Base-by-base conservation (phyloP, 495 filamentous ascomycete genomes). In the Penicillium fimorum region DNA sequence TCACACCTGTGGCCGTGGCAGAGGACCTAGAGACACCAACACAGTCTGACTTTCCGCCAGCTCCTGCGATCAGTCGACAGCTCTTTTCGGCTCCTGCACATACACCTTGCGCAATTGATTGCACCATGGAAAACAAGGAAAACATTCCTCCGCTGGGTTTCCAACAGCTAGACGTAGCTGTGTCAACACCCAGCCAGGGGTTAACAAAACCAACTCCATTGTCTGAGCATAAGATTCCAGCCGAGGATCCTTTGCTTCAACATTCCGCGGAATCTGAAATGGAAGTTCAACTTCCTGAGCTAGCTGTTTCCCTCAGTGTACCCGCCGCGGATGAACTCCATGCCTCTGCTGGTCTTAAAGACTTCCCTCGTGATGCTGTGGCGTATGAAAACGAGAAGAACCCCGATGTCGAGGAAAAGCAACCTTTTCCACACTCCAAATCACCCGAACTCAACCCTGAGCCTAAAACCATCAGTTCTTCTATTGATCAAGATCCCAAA, bases 21-120 rank as follows among this genome's bases (percentile, higher is more conserved):
- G 62, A 63, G 27, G 55, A 59, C 1, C 5, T 59, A 11, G 33
- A 59, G 38, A 63, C 65, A 12, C 65, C 63, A 50, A 61, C 60
- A 11, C 60, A 61, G 8, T 12, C 42, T 0, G 38, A 38, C 1
- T 66, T 59, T 27, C 56, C 54, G 0, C 44, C 40, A 2, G 6
- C 24, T 5, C 49, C 51, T 8, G 20, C 55, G 7, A 22, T 44
- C 17, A 37, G 8, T n/a, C 25, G 47, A 11, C 30, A 47, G 4
- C n/a, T 38, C 2, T 59, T 55, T 2, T 50, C 62, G n/a, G 18
- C 50, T 29, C 45, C 40, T 6, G 40, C 48, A 27, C 27, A 30
- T 18, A 30, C 25, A 5, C 29, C 63, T 29, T 46, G 58, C n/a
- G 55, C 55, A 38, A 22, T n/a, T 40, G 35, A 51, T 10, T 40